Percentiles rank a stretch among this genome's conserved stretches.
Conservation (phyloP, 2,329 filamentous ascomycete species). For the Trichoderma brevicompactum region DNA sequence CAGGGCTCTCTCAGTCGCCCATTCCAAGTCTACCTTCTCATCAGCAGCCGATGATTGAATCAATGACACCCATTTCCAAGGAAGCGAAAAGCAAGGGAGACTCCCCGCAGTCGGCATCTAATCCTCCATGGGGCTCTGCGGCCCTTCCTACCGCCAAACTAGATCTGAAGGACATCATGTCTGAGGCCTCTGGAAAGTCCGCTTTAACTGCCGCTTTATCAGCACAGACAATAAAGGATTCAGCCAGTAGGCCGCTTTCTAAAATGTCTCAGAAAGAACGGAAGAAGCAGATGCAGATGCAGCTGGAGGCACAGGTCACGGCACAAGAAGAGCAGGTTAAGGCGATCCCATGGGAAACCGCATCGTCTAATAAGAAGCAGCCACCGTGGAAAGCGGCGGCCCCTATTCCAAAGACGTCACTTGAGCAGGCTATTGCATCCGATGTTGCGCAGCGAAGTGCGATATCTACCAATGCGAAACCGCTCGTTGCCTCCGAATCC, state of each 20-base stretch:
- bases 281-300: slow-evolving; percentile 77
- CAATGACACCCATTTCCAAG: background rate
- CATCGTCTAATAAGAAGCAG: slow-evolving; percentile 44
- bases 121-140: slow-evolving; percentile 56
- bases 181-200: slow-evolving; percentile 57
- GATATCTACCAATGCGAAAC: slow-evolving; percentile 45
- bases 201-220: slow-evolving; percentile 59
- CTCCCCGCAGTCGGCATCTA: slow-evolving; percentile 31
- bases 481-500: slow-evolving; percentile 50
- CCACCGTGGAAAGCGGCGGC: slow-evolving; percentile 70
- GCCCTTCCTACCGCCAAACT: slow-evolving; percentile 65
- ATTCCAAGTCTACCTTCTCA: slow-evolving; percentile 29
- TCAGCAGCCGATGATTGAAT: background rate
- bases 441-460: slow-evolving; percentile 38
- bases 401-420: slow-evolving; percentile 52
- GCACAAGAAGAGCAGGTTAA: slow-evolving; percentile 41
- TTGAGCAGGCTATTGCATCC: slow-evolving; percentile 53
- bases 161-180: slow-evolving; percentile 78
- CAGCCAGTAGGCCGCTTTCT: slow-evolving; percentile 45
- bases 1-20: slow-evolving; percentile 29
- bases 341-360: slow-evolving; percentile 52
- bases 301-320: slow-evolving; percentile 53
- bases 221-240: slow-evolving; percentile 53
- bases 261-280: slow-evolving; percentile 92
- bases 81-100: background rate